phyloP scores from a whole-genome alignment of 257 asterid genomes.

The Lycium barbarum region DNA sequence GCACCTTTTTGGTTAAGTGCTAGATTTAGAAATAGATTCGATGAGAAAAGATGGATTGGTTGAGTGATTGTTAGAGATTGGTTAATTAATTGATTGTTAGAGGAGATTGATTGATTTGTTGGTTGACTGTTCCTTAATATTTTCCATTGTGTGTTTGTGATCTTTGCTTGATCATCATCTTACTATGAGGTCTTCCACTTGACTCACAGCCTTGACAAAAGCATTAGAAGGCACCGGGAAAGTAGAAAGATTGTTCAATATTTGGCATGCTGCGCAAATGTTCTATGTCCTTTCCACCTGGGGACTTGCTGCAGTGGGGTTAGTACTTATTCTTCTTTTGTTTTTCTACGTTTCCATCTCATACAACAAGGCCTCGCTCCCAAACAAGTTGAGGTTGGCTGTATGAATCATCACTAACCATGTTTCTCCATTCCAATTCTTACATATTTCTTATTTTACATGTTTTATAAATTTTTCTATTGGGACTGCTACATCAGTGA shows the following conservation, averaged over 20 bases:
- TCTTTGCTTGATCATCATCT: constrained; percentile 3
- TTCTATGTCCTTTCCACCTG: constrained; percentile 83
- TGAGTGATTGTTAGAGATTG: not conserved
- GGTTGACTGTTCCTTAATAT: not conserved
- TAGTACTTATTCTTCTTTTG: constrained; percentile 25
- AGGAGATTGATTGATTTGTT: not conserved
- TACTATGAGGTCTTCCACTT: not conserved
- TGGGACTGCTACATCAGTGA: not conserved
- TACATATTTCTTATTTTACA: constrained; percentile 11
- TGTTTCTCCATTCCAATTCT: constrained; percentile 3
- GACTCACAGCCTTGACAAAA: constrained; percentile 68
- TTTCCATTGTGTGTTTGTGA: not conserved
- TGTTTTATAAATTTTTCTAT: not conserved
- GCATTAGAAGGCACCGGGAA: constrained; percentile 74
- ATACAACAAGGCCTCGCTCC: not conserved
- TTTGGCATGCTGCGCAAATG: constrained; percentile 88
- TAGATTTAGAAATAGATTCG: not conserved
- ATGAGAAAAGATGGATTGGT: constrained; percentile 5
- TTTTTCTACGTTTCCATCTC: not conserved
- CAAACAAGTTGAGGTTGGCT: not conserved
- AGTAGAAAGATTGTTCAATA: constrained; percentile 71
- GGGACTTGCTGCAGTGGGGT: constrained; percentile 96
- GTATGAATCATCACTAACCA: not conserved
- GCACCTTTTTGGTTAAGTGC: not conserved
- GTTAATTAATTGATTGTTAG: not conserved